Conservation (phyloP, 352 stramenopile genomes). For the Phytophthora crassamura region DNA sequence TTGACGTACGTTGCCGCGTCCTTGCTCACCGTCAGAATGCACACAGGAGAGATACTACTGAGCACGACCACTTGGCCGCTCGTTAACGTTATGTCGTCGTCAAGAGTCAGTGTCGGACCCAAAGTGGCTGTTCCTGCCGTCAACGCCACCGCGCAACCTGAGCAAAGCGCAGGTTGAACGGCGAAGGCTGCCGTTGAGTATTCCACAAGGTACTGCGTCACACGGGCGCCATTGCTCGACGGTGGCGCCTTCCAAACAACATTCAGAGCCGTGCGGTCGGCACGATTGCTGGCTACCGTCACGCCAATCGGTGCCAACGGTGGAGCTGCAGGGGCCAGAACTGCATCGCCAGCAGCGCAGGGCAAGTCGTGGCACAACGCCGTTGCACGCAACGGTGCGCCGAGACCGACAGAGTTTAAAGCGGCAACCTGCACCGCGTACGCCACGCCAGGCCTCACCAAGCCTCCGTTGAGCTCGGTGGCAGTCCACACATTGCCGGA, state of each 20-base stretch:
- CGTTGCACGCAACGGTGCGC: constrained; percentile 54
- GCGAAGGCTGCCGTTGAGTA: constrained; percentile 75
- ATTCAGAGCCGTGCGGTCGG: constrained; percentile 78
- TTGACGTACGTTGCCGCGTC: constrained; percentile 30
- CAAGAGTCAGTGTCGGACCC: constrained; percentile 46
- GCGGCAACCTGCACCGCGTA: constrained; percentile 94
- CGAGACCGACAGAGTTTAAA: constrained; percentile 87
- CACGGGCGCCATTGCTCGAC: constrained; percentile 66
- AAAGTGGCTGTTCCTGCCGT: constrained; percentile 26
- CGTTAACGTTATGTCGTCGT: constrained; percentile 33
- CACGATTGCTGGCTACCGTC: constrained; percentile 80
- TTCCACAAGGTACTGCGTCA: constrained; percentile 87
- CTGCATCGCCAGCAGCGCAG: constrained; percentile 46
- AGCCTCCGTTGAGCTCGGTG: constrained; percentile 83
- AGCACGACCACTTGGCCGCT: constrained; percentile 54
- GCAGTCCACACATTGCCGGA: constrained; percentile 65
- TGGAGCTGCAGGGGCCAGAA: constrained; percentile 65
- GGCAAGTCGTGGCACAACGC: constrained; percentile 60
- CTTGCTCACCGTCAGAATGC: constrained; percentile 54
- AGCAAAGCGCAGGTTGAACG: constrained; percentile 43
- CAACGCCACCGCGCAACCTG: constrained; percentile 55
- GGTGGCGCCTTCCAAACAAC: constrained; percentile 85
- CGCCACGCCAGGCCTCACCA: constrained; percentile 72
- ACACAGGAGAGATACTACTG: constrained; percentile 49
- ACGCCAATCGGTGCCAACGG: constrained; percentile 80